phyloP scores from a whole-genome alignment of 305 asterid species.

The Ruellia speciosa region DNA sequence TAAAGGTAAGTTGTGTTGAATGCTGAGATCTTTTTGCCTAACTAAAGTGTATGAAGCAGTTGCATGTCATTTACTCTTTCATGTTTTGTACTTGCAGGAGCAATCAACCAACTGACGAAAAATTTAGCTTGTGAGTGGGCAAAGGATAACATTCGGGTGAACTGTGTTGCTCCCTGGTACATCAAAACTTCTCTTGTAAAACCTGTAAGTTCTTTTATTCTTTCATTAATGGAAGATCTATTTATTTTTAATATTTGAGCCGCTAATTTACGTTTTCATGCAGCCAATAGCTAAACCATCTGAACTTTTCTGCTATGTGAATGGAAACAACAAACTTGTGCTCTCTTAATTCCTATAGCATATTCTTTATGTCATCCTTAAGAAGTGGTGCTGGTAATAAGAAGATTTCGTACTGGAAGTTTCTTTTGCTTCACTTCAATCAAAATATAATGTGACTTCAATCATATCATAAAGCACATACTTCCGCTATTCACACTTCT shows the following conservation, averaged over 20 bases:
- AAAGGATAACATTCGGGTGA: constrained; percentile 77
- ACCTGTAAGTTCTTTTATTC: constrained; percentile 37
- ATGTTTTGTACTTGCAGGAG: constrained; percentile 48
- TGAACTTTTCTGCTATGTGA: neutral
- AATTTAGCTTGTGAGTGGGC: constrained; percentile 98
- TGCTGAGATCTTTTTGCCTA: neutral
- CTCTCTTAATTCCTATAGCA: neutral
- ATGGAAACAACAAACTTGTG: neutral
- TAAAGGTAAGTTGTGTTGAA: constrained; percentile 42
- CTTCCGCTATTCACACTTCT: neutral
- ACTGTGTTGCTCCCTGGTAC: constrained; percentile 87
- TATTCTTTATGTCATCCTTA: neutral
- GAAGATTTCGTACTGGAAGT: neutral
- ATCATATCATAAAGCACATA: neutral
- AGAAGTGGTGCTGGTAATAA: neutral
- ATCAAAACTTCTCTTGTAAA: constrained; percentile 75
- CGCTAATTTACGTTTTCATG: constrained; percentile 6
- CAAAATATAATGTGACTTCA: neutral
- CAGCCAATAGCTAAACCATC: neutral
- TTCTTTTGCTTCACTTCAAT: neutral
- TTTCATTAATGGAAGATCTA: constrained; percentile 10
- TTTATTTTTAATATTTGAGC: constrained; percentile 6
- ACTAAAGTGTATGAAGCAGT: neutral
- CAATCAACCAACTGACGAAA: constrained; percentile 78
- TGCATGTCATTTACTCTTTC: constrained; percentile 1